phyloP scores from a whole-genome alignment of 768 basidiomycete genomes.

The Strobilomyces dryophilus region DNA sequence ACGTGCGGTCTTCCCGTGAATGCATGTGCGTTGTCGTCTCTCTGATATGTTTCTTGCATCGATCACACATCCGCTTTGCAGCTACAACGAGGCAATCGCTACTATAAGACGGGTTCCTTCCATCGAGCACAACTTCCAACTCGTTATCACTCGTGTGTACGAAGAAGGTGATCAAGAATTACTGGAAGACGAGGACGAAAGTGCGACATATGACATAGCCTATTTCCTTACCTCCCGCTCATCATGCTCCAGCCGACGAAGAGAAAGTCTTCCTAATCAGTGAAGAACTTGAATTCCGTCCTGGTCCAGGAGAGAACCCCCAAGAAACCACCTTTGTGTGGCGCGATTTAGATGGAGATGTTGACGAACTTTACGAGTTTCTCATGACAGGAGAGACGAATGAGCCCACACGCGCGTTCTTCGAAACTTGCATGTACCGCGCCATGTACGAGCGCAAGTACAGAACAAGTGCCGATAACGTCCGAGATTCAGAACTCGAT shows the following conservation, averaged over 20 bases:
- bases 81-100: conserved; percentile 94
- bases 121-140: conserved; percentile 77
- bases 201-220: conserved; percentile 42
- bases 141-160: conserved; percentile 94
- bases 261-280: conserved; percentile 91
- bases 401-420: conserved; percentile 75
- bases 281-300: conserved; percentile 83
- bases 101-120: conserved; percentile 83
- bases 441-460: conserved; percentile 97
- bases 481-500: conserved; percentile 63
- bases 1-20: conserved; percentile 87
- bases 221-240: not conserved
- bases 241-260: conserved; percentile 67
- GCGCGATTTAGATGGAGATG: conserved; percentile 88
- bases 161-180: conserved; percentile 96
- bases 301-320: conserved; percentile 62
- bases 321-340: conserved; percentile 83
- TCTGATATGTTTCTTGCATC: not conserved
- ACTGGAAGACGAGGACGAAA: conserved; percentile 90
- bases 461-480: conserved; percentile 63
- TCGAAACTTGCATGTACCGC: conserved; percentile 91
- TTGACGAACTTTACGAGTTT: conserved; percentile 93
- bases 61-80: conserved; percentile 30
- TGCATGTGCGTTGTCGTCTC: conserved; percentile 73
- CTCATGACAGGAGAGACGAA: conserved; percentile 75